Base-by-base conservation (phyloP, 371 early-diverging fungal species). In the Syncephalis fuscata region DNA sequence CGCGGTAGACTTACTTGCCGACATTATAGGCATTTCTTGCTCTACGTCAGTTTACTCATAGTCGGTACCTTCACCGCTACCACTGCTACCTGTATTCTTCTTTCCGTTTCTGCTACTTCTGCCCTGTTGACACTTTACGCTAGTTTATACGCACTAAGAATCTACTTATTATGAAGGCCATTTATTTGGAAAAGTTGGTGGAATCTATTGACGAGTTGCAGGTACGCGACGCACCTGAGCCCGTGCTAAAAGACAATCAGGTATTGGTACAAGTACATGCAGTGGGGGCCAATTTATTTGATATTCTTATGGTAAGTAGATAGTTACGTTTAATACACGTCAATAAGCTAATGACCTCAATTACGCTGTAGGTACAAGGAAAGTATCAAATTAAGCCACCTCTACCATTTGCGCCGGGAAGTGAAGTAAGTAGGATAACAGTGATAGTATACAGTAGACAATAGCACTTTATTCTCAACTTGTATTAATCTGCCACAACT, bases 341-440 rank as follows among this genome's bases (percentile, higher is more conserved):
- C 16, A 8, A 32, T 36, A 39, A 23, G n/a, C 17, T 39, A 22
- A n/a, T 32, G 11, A 32, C 11, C 4, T 32, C 11, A 7, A 11
- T 4, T 4, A 32, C 16, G 48, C 14, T 17, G 40, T 39, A 78
- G 78, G 71, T 76, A 14, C 81, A 86, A 59, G 88, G 88, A 55
- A 77, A 79, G 47, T 86, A 88, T 56, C 89, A 90, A 61, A 62
- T 76, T 52, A 81, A 76, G 49, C 88, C 87, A 9, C 73, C 76
- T 41, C 71, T 82, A 44, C 89, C 89, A 10, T 88, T 88, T 56
- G 70, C 80, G 5, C 86, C 86, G 1, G 92, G 92, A 14, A 74
- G 75, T 44, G 88, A 88, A 62, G 66, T 66, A 62, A 49, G 11
- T n/a, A 26, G 11, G 4, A 17, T 22, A 8, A 10, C 26, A 44